These are phyloP conservation scores for Celoporthe dispersa DNA, from an alignment of 2,329 filamentous ascomycete genomes.

Conservation along the genomic window DNA sequence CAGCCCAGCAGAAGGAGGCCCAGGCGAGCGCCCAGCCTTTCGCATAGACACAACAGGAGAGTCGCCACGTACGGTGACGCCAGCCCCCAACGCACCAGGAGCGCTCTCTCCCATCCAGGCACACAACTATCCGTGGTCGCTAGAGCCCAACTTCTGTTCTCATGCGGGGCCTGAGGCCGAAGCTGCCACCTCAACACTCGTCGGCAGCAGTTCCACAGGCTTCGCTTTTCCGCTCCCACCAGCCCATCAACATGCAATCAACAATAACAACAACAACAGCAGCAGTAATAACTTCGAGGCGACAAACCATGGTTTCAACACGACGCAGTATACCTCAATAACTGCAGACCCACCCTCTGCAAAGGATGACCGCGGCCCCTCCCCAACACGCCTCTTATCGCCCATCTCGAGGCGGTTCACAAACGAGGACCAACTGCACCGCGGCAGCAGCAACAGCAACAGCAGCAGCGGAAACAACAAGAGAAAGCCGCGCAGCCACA, in stretches of 20 bases:
- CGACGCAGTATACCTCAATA: conserved; percentile 26
- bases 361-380: conserved; percentile 15
- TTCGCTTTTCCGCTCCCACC: conserved; percentile 1
- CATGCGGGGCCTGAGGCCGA: neutral
- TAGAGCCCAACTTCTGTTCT: conserved; percentile 16
- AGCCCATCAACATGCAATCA: neutral
- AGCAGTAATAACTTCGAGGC: conserved; percentile 18
- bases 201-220: conserved; percentile 1
- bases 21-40: conserved; percentile 7
- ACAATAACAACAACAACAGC: neutral
- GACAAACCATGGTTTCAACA: conserved; percentile 23
- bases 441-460: neutral
- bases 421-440: conserved; percentile 4
- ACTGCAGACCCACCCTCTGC: conserved; percentile 11
- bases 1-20: conserved; percentile 23
- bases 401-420: conserved; percentile 12
- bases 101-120: conserved; percentile 22
- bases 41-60: conserved; percentile 26
- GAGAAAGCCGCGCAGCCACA: conserved; percentile 13
- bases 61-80: conserved; percentile 23
- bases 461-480: neutral
- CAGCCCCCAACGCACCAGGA: conserved; percentile 19
- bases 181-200: conserved; percentile 12
- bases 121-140: conserved; percentile 28
- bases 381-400: conserved; percentile 14